phyloP scores from a whole-genome alignment of 1,284 basidiomycete species.

The Cutaneotrichosporon mucoides region DNA sequence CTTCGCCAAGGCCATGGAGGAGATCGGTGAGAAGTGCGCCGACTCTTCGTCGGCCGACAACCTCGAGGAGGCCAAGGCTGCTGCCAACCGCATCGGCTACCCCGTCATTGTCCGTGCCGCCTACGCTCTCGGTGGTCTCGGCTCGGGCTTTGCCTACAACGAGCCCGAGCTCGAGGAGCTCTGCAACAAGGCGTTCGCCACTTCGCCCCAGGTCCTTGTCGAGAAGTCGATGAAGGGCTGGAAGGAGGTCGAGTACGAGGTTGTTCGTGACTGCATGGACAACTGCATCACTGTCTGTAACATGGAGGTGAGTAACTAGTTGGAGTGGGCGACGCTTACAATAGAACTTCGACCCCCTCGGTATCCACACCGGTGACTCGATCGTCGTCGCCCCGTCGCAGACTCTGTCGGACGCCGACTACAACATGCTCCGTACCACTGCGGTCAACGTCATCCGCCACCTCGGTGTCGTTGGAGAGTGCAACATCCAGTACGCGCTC shows the following conservation, averaged over 20 bases:
- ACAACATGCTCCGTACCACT: slow-evolving; percentile 97
- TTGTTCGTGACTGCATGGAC: slow-evolving; percentile 94
- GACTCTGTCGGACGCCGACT: slow-evolving; percentile 94
- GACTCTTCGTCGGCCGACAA: slow-evolving; percentile 76
- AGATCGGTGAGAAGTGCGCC: slow-evolving; percentile 91
- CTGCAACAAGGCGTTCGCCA: slow-evolving; percentile 92
- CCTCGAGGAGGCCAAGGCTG: slow-evolving; percentile 73
- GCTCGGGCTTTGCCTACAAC: slow-evolving; percentile 89
- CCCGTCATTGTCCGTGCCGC: slow-evolving; percentile 97
- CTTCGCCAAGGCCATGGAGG: slow-evolving; percentile 90
- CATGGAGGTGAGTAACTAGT: slow-evolving; percentile 75
- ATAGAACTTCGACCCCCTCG: slow-evolving; percentile 96
- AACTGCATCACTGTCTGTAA: slow-evolving; percentile 97
- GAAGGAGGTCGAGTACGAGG: slow-evolving; percentile 99
- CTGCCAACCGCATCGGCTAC: slow-evolving; percentile 86
- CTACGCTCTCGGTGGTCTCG: slow-evolving; percentile 91
- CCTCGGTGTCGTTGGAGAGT: slow-evolving; percentile 91
- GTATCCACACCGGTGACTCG: slow-evolving; percentile 99
- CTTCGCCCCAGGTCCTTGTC: slow-evolving; percentile 92
- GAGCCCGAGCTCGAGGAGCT: slow-evolving; percentile 80
- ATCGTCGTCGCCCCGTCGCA: slow-evolving; percentile 98
- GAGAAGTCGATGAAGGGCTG: slow-evolving; percentile 99
- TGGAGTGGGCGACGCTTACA: slow-evolving; percentile 1
- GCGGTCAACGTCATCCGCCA: slow-evolving; percentile 98
- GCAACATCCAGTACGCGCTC: slow-evolving; percentile 98